Base-by-base conservation (phyloP, 75 land plant genomes). In the Larix kaempferi region DNA sequence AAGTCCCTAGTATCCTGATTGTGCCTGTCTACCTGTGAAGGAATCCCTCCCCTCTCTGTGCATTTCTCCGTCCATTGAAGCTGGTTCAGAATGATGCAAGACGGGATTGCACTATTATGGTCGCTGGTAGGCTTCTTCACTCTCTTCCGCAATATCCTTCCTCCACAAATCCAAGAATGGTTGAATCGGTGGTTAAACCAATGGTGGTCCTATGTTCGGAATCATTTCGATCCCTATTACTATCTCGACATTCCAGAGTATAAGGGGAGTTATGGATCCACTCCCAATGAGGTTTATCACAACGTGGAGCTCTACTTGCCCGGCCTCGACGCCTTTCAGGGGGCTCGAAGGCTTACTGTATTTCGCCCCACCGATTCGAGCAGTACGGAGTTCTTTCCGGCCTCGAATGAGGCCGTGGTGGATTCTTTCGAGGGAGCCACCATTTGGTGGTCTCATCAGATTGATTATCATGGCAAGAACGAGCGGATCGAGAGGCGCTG, bases 371-470 rank as follows among this genome's bases (percentile, higher is more conserved):
- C 77, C 11, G 76, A 85, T 81, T 80, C 74, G 21, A 60, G 39
- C 64, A 54, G 60, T 57, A 23, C 80, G 26, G 71, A 82, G 23
- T 71, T 90, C 65, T 80, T 74, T 64, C 83, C 90, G 77, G 92
- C 92, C 13, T 80, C 85, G 13, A 6, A 78, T 6, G 80, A 89
- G 80, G 74, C 76, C 27, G 76, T 87, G 54, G 71, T 39, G 16
- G 93, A 89, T 67, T 64, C 49, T 3, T 87, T 80, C 73, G 14
- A 58, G 3, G 91, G 89, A 5, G 74, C 56, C 57, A 78, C 81
- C 44, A 23, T 86, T 22, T 86, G 85, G 85, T 87, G 88, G 88
- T 23, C 44, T 21, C 71, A 67, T 49, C 19, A 67, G 10, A n/a
- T 35, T 6, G 3, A 39, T 1, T 35, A 6, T 49, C 12, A 0